Base-by-base conservation (phyloP, 2,329 filamentous ascomycete genomes). In the Endocalyx cinctus region DNA sequence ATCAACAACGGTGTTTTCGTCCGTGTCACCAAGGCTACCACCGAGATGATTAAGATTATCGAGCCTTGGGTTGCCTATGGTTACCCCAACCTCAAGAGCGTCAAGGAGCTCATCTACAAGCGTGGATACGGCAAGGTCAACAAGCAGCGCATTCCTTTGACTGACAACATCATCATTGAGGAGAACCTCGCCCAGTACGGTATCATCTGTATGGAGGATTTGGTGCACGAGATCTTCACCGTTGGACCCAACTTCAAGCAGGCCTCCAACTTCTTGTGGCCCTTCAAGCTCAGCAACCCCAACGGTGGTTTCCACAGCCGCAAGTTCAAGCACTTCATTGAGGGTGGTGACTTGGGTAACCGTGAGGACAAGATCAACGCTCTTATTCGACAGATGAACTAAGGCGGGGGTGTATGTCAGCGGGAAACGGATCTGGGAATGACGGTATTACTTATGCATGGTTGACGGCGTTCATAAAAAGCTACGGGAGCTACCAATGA, bases 1-100 rank as follows among this genome's bases (percentile, higher is more conserved):
- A 98, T 98, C 85, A 98, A 98, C 87, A 97, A 95, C 70, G 92
- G 90, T 70, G 87, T 96, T 70, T 98, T 98, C 75, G 77, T 98
- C 72, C 84, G 82, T 63, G 77, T 96, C 63, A 97, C 89, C 74
- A 98, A 97, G 84, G 92, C 92, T 52, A 97, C 90, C 60, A 74
- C 80, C 60, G 87, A 94, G 81, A 95, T 95, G 88, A 78, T 94
- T 63, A 94, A 92, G 77, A 81, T 97, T 52, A 87, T 98, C 66
- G 92, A 98, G 81, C 92, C 92, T 55, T 98, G 92, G 81, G 84
- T 98, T 57, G 90, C 92, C 61, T 98, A 97, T 69, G 92, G 92
- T 68, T 97, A 97, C 78, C 92, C 92, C 69, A 97, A 96, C 81
- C 84, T 97, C 50, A 98, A 98, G 85, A 87, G 82, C 64, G 82